phyloP scores from a whole-genome alignment of 2,329 filamentous ascomycete species.

The Arthroderma uncinatum region DNA sequence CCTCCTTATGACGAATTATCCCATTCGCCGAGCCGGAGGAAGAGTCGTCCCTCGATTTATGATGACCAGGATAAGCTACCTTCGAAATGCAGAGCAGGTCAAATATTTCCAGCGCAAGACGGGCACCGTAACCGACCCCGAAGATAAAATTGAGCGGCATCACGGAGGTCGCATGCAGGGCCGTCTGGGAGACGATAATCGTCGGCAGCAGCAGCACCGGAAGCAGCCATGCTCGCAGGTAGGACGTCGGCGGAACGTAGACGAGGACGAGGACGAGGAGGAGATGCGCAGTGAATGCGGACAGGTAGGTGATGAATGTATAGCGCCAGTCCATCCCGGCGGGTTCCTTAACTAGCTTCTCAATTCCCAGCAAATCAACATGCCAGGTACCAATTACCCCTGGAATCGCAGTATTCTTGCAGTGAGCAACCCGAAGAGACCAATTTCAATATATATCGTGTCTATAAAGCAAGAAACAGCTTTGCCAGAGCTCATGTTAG shows the following conservation, averaged over 20 bases:
- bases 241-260: conserved; percentile 6
- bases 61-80: not conserved
- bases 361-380: not conserved
- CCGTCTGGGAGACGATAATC: not conserved
- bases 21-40: not conserved
- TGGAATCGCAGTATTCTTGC: not conserved
- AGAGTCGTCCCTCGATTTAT: not conserved
- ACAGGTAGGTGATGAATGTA: conserved; percentile 1
- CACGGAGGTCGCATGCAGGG: conserved; percentile 4
- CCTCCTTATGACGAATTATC: not conserved
- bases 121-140: not conserved
- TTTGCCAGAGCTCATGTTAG: no score
- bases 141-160: conserved; percentile 5
- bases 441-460: no score
- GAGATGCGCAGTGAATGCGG: not conserved
- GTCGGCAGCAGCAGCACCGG: conserved; percentile 6
- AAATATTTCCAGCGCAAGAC: conserved; percentile 8
- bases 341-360: not conserved
- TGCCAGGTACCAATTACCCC: not conserved
- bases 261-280: conserved; percentile 6
- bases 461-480: no score
- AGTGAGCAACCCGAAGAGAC: no score
- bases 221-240: conserved; percentile 3
- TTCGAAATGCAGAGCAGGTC: conserved; percentile 9
- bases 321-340: not conserved